These are phyloP conservation scores for Rhodamnia rubescens DNA, from an alignment of 345 rosid species.

Conservation along the genomic window DNA sequence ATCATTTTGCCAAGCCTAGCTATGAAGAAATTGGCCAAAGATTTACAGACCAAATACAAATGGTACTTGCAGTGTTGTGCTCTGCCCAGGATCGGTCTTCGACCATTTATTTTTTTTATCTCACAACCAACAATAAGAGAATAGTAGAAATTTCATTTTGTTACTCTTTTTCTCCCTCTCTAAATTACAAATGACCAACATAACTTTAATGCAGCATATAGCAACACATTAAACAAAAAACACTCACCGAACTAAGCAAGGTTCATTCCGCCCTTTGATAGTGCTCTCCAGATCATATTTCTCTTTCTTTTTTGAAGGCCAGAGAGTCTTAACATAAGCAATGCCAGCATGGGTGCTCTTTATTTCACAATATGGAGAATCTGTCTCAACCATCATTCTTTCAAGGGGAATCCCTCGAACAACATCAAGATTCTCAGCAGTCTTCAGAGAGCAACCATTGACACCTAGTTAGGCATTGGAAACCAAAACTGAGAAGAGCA, in stretches of 20 bases:
- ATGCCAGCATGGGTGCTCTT: conserved; percentile 82
- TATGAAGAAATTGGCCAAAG: neutral
- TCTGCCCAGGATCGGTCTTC: neutral
- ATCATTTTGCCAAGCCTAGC: neutral
- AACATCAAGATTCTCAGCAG: conserved; percentile 72
- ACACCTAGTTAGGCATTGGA: conserved; percentile 34
- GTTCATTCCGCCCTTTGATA: conserved; percentile 93
- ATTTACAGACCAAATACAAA: neutral
- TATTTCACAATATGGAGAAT: conserved; percentile 95
- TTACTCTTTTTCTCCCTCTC: neutral
- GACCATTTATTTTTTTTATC: neutral
- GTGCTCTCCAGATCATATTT: conserved; percentile 61
- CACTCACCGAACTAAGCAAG: conserved; percentile 75
- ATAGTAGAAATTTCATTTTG: neutral
- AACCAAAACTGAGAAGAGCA: neutral
- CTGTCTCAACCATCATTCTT: conserved; percentile 96
- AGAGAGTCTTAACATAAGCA: conserved; percentile 42
- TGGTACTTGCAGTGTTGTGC: neutral
- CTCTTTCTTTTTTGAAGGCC: conserved; percentile 96
- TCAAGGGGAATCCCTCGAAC: conserved; percentile 63
- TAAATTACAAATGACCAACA: neutral
- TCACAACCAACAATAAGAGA: neutral
- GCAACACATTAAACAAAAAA: neutral
- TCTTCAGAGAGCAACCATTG: conserved; percentile 88
- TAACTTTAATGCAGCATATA: neutral